These are phyloP conservation scores for Leptodontidium sp. DNA, from an alignment of 2,329 filamentous ascomycete species.

Conservation along the genomic window DNA sequence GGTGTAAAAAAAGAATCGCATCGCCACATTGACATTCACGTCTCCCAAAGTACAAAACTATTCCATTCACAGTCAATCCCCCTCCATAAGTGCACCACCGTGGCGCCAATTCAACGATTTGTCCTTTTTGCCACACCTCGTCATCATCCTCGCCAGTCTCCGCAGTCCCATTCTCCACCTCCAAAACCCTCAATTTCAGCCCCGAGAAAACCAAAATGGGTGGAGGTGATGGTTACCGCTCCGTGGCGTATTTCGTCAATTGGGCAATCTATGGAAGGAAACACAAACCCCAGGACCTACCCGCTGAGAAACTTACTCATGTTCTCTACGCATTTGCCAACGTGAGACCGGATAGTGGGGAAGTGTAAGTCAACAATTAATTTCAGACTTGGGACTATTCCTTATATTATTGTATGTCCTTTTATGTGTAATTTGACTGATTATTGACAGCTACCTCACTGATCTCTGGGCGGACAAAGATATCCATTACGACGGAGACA, in stretches of 20 bases:
- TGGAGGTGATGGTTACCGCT: conserved; percentile 60
- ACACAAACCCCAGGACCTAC: conserved; percentile 85
- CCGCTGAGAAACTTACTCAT: conserved; percentile 83
- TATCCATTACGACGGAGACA: conserved; percentile 69
- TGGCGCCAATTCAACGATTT: conserved; percentile 35
- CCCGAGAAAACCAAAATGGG: conserved; percentile 36
- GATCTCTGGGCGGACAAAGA: conserved; percentile 69
- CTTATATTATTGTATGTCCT: background rate
- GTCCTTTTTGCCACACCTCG: conserved; percentile 29
- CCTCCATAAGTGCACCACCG: conserved; percentile 23
- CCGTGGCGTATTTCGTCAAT: conserved; percentile 55
- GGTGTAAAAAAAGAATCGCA: conserved; percentile 17
- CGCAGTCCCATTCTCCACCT: conserved; percentile 25
- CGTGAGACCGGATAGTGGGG: conserved; percentile 78
- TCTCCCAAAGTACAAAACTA: conserved; percentile 15
- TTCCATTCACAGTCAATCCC: conserved; percentile 1
- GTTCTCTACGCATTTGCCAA: conserved; percentile 93
- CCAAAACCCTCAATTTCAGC: background rate
- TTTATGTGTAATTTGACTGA: conserved; percentile 30
- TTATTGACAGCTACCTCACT: conserved; percentile 56
- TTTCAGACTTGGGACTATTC: no score
- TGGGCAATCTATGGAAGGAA: conserved; percentile 87
- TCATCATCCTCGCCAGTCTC: conserved; percentile 35
- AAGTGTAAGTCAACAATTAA: conserved; percentile 64
- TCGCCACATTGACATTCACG: conserved; percentile 28